Conservation (phyloP, 1,139 yeast species). For the Sugiyamaella castrensis region DNA sequence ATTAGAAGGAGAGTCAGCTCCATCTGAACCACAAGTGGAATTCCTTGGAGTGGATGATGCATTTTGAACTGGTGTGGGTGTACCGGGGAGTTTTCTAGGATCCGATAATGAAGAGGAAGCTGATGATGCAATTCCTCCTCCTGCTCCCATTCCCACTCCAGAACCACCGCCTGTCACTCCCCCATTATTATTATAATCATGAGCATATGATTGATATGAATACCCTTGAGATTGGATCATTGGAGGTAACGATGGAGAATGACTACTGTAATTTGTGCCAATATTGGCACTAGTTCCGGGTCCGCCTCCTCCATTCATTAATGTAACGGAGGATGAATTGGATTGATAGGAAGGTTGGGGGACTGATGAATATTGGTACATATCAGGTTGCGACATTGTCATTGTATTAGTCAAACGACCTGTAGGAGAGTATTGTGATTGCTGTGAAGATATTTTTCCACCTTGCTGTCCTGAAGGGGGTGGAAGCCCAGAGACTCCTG, state of each 20-base stretch:
- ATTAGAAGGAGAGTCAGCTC: not conserved
- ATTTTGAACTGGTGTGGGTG: not conserved
- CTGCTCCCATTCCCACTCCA: not conserved
- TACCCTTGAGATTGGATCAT: constrained; percentile 19
- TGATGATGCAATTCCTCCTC: constrained; percentile 4
- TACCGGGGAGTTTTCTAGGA: constrained; percentile 26
- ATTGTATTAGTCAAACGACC: constrained; percentile 5
- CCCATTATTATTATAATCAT: constrained; percentile 14
- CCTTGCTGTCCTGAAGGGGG: constrained; percentile 10
- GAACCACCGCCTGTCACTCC: too few species aligned
- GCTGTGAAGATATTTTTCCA: constrained; percentile 13
- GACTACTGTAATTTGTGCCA: constrained; percentile 8
- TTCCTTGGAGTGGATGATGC: constrained; percentile 1
- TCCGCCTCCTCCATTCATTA: not conserved
- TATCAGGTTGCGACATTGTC: constrained; percentile 5
- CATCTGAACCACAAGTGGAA: not conserved
- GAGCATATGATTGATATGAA: constrained; percentile 21
- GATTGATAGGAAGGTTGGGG: constrained; percentile 6
- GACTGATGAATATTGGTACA: constrained; percentile 9
- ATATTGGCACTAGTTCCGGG: constrained; percentile 1
- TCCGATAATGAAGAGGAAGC: constrained; percentile 18
- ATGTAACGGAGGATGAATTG: not conserved
- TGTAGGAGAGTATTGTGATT: constrained; percentile 5
- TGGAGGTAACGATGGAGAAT: constrained; percentile 25
- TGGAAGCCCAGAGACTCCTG: constrained; percentile 14